Percentiles rank a stretch among this genome's conserved stretches.
These are phyloP conservation scores for Xerophyta viscosa DNA, from an alignment of 106 monocot species.

Conservation along the genomic window DNA sequence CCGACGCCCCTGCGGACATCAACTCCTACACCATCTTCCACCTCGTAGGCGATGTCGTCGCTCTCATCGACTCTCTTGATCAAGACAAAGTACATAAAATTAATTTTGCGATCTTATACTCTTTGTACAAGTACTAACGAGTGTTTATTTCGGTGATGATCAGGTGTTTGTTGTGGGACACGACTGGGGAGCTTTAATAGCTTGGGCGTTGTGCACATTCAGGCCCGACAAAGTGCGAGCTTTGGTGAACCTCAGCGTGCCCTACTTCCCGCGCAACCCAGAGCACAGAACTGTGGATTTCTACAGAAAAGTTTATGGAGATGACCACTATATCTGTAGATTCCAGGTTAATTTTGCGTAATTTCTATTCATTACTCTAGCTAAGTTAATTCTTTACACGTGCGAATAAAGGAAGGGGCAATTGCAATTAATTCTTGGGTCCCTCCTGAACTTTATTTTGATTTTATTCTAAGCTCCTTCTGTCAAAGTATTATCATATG, in stretches of 20 bases:
- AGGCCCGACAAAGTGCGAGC: constrained; percentile 17
- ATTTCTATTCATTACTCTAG: neutral
- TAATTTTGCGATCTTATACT: too few species aligned
- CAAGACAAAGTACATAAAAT: constrained; percentile 2
- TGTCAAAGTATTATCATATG: too few species aligned
- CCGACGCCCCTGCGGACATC: constrained; percentile 10
- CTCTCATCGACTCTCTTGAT: constrained; percentile 2
- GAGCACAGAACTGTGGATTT: constrained; percentile 13
- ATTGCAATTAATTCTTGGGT: too few species aligned
- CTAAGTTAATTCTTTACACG: too few species aligned
- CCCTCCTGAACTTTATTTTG: too few species aligned
- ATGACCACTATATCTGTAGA: constrained; percentile 6
- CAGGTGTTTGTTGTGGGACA: constrained; percentile 20
- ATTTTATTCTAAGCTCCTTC: too few species aligned
- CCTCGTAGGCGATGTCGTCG: constrained; percentile 23
- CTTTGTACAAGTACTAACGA: too few species aligned
- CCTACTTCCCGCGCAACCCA: constrained; percentile 7
- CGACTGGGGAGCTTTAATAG: constrained; percentile 11
- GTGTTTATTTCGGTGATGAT: neutral
- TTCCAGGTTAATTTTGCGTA: neutral
- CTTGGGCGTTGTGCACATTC: constrained; percentile 12
- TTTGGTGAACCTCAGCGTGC: constrained; percentile 23
- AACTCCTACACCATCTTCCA: constrained; percentile 16
- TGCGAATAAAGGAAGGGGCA: neutral
- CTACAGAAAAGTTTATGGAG: neutral